These are phyloP conservation scores for Copromyces sp. DNA, from an alignment of 495 filamentous ascomycete genomes.

Conservation along the genomic window DNA sequence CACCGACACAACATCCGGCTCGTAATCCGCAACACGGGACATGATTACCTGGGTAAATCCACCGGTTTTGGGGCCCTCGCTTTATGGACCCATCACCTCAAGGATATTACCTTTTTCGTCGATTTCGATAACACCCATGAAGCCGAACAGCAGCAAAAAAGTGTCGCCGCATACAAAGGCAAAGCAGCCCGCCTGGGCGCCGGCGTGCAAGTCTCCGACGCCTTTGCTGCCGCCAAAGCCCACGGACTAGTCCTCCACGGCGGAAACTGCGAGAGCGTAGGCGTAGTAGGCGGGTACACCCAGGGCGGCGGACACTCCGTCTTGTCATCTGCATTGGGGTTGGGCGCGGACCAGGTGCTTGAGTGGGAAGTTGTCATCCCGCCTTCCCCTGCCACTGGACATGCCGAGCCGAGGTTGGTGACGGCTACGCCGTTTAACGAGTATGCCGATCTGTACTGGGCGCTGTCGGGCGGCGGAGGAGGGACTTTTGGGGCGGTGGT, in stretches of 20 bases:
- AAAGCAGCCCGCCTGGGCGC: slow-evolving; percentile 41
- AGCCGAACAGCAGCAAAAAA: not conserved
- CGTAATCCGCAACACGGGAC: slow-evolving; percentile 33
- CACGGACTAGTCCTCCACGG: slow-evolving; percentile 36
- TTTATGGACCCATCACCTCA: slow-evolving; percentile 42
- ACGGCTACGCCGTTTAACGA: slow-evolving; percentile 30
- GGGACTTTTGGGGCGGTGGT: slow-evolving; percentile 46
- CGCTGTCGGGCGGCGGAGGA: slow-evolving; percentile 46
- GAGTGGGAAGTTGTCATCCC: slow-evolving; percentile 46
- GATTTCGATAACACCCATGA: slow-evolving; percentile 19
- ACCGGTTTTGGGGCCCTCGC: slow-evolving; percentile 35
- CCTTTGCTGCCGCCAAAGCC: slow-evolving; percentile 31
- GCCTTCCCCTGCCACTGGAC: not conserved
- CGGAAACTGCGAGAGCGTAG: slow-evolving; percentile 37
- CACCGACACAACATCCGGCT: slow-evolving; percentile 26
- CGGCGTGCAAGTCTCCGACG: slow-evolving; percentile 42
- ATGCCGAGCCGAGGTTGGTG: slow-evolving; percentile 31
- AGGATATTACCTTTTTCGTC: slow-evolving; percentile 30
- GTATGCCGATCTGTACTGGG: slow-evolving; percentile 52
- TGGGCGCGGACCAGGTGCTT: slow-evolving; percentile 51
- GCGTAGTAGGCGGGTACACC: slow-evolving; percentile 35
- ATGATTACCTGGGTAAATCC: slow-evolving; percentile 34
- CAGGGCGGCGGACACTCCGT: slow-evolving; percentile 51
- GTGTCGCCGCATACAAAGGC: slow-evolving; percentile 21
- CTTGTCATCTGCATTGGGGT: slow-evolving; percentile 41